phyloP scores from a whole-genome alignment of 352 stramenopile genomes.

The Lagenidium giganteum region DNA sequence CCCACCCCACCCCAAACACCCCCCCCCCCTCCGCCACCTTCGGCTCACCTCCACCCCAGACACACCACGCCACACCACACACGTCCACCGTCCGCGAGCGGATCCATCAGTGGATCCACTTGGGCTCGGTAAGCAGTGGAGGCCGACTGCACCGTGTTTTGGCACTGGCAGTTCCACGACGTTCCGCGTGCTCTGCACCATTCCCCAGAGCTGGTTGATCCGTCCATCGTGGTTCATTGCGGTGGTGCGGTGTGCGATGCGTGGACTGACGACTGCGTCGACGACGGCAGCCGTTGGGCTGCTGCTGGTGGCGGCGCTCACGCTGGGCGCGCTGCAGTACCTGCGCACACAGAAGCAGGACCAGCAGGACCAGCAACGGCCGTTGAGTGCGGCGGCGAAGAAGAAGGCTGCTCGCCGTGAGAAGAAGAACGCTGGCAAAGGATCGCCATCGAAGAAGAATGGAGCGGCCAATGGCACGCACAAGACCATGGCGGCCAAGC shows the following conservation, averaged over 20 bases:
- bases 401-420: constrained; percentile 19
- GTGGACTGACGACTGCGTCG: constrained; percentile 20
- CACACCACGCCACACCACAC: no score
- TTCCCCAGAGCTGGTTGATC: no score
- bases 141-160: no score
- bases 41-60: no score
- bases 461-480: constrained; percentile 5
- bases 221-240: no score
- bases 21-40: no score
- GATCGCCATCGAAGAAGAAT: constrained; percentile 16
- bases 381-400: constrained; percentile 8
- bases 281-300: constrained; percentile 30
- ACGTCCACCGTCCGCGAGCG: no score
- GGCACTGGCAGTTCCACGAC: no score
- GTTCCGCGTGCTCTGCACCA: no score
- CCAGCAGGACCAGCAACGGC: constrained; percentile 2
- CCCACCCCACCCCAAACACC: no score
- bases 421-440: constrained; percentile 13
- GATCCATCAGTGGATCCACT: no score
- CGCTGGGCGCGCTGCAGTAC: constrained; percentile 41
- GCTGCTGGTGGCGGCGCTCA: constrained; percentile 39
- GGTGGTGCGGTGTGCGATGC: constrained; percentile 15
- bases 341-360: constrained; percentile 3
- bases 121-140: no score
- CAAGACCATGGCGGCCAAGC: constrained; percentile 20